Conservation (phyloP, 768 basidiomycete species). For the Rickenella mellea region DNA sequence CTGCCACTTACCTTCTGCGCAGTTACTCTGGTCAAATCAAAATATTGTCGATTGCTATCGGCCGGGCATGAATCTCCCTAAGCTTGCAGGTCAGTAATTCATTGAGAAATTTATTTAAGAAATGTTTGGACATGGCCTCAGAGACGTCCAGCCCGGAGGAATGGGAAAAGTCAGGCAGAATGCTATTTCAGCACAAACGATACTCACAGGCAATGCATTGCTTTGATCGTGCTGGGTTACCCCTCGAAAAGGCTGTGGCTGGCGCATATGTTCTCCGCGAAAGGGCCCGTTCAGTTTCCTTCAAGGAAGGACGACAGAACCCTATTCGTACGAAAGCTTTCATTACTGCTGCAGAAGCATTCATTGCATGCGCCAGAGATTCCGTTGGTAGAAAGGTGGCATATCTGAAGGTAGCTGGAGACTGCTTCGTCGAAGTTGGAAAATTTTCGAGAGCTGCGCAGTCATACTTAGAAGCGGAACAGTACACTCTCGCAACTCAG, state of each 20-base stretch:
- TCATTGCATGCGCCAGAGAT: conserved; percentile 29
- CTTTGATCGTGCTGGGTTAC: conserved; percentile 36
- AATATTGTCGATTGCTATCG: conserved; percentile 40
- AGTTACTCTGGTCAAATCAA: conserved; percentile 18
- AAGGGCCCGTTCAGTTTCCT: conserved; percentile 29
- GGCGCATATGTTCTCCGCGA: conserved; percentile 47
- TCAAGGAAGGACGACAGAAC: conserved; percentile 13
- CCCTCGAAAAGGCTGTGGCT: conserved; percentile 35
- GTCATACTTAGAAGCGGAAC: conserved; percentile 29
- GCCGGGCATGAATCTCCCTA: conserved; percentile 34
- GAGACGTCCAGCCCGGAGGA: conserved; percentile 40
- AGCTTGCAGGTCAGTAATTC: neutral
- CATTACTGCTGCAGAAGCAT: conserved; percentile 37
- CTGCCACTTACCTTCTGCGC: neutral
- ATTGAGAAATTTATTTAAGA: neutral
- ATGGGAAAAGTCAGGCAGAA: conserved; percentile 31
- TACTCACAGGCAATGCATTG: conserved; percentile 48
- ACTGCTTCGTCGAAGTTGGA: conserved; percentile 34
- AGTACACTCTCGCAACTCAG: conserved; percentile 34
- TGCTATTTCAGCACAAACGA: conserved; percentile 30
- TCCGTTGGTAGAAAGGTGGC: conserved; percentile 17
- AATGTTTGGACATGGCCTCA: neutral
- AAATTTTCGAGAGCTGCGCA: conserved; percentile 34
- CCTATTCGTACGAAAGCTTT: conserved; percentile 26
- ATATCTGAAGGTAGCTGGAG: conserved; percentile 35